phyloP scores from a whole-genome alignment of 139 green algal genomes.

The Picochlorum sp. region DNA sequence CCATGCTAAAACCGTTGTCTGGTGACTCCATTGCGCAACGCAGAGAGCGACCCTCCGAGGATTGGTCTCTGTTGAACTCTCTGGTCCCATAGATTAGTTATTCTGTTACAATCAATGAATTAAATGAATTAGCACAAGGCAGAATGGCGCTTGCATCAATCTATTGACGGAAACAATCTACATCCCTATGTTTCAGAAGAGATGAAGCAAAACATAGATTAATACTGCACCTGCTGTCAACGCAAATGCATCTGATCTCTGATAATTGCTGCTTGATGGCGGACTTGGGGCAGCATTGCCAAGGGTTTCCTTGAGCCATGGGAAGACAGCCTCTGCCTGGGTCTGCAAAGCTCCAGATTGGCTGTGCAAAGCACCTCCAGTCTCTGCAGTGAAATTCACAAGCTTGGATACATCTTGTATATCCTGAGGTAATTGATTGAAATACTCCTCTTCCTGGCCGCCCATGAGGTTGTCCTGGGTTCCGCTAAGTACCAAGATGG shows the following conservation, averaged over 20 bases:
- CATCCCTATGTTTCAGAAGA: too few relatives aligned
- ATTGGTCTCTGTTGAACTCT: too few relatives aligned
- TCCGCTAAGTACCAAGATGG: background rate
- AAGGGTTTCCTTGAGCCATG: background rate
- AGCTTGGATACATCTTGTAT: background rate
- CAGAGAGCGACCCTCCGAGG: constrained; percentile 15
- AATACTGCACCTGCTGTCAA: too few relatives aligned
- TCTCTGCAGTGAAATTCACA: background rate
- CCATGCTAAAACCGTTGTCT: constrained; percentile 34
- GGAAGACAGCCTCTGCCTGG: background rate
- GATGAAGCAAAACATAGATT: too few relatives aligned
- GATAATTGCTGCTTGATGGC: too few relatives aligned
- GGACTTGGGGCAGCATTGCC: too few relatives aligned
- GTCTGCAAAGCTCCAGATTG: background rate
- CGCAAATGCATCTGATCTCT: too few relatives aligned
- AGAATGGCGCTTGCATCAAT: too few relatives aligned
- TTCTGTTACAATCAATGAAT: too few relatives aligned
- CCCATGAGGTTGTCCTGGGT: background rate
- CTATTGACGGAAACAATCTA: too few relatives aligned
- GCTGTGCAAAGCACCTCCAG: background rate
- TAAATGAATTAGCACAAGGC: too few relatives aligned
- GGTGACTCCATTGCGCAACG: constrained; percentile 12
- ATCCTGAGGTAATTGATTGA: background rate
- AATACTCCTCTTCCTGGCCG: background rate
- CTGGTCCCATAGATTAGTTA: too few relatives aligned